Percentiles rank a stretch among this genome's conserved stretches.
These are phyloP conservation scores for Penicillium sp. DNA, from an alignment of 2,329 filamentous ascomycete genomes.

Conservation along the genomic window DNA sequence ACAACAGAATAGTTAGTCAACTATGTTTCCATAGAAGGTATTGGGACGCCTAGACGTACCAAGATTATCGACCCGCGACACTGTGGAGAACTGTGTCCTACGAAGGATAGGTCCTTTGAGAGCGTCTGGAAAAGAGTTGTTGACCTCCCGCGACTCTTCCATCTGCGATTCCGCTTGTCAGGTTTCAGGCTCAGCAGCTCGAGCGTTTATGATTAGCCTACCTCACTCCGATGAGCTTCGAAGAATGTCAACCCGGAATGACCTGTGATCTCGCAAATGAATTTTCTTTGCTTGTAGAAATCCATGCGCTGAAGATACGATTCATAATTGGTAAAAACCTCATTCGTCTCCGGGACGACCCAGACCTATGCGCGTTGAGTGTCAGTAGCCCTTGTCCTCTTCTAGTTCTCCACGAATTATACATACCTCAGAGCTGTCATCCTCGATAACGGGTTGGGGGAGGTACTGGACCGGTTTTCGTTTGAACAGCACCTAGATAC, in stretches of 20 bases:
- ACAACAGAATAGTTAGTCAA: conserved; percentile 27
- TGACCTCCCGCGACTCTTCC: conserved; percentile 83
- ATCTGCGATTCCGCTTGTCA: conserved; percentile 53
- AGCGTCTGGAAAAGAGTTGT: conserved; percentile 87
- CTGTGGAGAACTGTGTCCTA: conserved; percentile 87
- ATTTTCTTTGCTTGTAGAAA: conserved; percentile 90
- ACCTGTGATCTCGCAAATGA: conserved; percentile 95
- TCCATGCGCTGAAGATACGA: conserved; percentile 85
- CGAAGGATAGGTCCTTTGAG: conserved; percentile 89
- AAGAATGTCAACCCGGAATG: conserved; percentile 92
- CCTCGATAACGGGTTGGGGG: conserved; percentile 71
- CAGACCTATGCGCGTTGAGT: conserved; percentile 68
- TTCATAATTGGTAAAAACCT: conserved; percentile 88
- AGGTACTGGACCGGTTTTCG: conserved; percentile 90
- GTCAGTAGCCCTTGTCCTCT: conserved; percentile 20
- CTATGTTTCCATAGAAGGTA: conserved; percentile 7
- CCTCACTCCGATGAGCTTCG: conserved; percentile 88
- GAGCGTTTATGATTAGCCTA: conserved; percentile 52
- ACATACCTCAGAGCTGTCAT: conserved; percentile 82
- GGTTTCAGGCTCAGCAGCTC: conserved; percentile 1
- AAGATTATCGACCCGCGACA: conserved; percentile 84
- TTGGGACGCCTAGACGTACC: conserved; percentile 50
- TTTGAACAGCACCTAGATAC: conserved; percentile 84
- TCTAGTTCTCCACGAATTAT: conserved; percentile 14
- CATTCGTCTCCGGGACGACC: conserved; percentile 86